Percentiles rank a stretch among this genome's conserved stretches.
Evolutionary conservation across 768 basidiomycete genomes (phyloP).

Genomic region (Tulasnella sp.): DNA sequence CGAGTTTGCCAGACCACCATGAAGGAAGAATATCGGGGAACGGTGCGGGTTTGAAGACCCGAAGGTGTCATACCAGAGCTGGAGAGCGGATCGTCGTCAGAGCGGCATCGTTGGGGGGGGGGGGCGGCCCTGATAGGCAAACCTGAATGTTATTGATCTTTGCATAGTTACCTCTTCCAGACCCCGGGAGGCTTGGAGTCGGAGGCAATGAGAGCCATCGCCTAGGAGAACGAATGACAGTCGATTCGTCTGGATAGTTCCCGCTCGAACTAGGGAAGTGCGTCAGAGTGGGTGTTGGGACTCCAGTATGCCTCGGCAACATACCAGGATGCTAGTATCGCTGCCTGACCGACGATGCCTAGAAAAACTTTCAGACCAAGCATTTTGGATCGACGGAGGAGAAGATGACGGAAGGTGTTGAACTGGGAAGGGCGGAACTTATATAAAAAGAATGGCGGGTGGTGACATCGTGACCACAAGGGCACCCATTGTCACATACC

Average conservation of each 20-base stretch:
- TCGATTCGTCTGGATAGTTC: background rate
- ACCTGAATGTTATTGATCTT: constrained; percentile 12
- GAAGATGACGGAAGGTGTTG: background rate
- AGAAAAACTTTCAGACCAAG: background rate
- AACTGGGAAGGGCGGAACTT: background rate
- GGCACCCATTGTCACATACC: background rate
- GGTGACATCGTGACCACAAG: too few species aligned
- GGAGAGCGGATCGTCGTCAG: background rate
- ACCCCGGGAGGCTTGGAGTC: constrained; percentile 1
- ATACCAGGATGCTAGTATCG: background rate
- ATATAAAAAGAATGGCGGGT: too few species aligned
- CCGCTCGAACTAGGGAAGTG: background rate
- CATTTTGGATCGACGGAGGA: background rate
- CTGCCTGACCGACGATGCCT: background rate
- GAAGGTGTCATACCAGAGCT: constrained; percentile 19
- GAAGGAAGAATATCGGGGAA: constrained; percentile 12
- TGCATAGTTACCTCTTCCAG: background rate
- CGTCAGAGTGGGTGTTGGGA: background rate
- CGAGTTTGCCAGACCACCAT: constrained; percentile 18
- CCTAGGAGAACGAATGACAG: background rate
- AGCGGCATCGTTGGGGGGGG: background rate
- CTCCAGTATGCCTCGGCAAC: background rate
- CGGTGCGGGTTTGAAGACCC: background rate
- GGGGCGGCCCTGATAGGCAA: background rate
- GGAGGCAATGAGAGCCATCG: constrained; percentile 15